Evolutionary conservation across 495 filamentous ascomycete genomes (phyloP).

Genomic region (Xylaria acuta): DNA sequence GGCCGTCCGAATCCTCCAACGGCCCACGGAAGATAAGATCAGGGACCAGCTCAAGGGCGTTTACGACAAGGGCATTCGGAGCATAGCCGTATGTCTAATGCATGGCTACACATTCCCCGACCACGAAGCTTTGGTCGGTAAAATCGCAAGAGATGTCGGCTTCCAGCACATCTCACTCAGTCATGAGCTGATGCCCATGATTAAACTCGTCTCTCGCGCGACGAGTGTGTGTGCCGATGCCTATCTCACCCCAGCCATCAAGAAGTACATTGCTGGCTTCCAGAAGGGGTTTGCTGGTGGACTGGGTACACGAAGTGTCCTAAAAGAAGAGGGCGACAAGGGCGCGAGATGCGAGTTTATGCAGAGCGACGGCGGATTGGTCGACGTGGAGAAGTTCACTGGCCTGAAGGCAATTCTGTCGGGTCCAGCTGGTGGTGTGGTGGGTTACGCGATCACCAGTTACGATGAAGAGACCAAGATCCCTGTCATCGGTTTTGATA

Average conservation of each 20-base stretch:
- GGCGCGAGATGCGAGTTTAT: slow-evolving; percentile 81
- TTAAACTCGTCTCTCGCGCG: slow-evolving; percentile 83
- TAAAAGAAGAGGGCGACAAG: slow-evolving; percentile 58
- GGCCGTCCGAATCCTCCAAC: slow-evolving; percentile 68
- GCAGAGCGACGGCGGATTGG: slow-evolving; percentile 83
- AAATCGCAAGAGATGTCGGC: slow-evolving; percentile 72
- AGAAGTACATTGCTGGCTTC: slow-evolving; percentile 93
- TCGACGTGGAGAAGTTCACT: slow-evolving; percentile 77
- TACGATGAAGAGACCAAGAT: slow-evolving; percentile 86
- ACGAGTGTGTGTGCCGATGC: slow-evolving; percentile 95
- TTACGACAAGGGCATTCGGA: slow-evolving; percentile 67
- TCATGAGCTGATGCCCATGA: slow-evolving; percentile 92
- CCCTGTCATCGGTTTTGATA: slow-evolving; percentile 96
- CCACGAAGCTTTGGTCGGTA: slow-evolving; percentile 73
- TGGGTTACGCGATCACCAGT: slow-evolving; percentile 92
- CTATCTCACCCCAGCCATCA: slow-evolving; percentile 94
- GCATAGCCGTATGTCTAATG: slow-evolving; percentile 80
- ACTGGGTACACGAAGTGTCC: slow-evolving; percentile 70
- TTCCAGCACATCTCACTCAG: slow-evolving; percentile 77
- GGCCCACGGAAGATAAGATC: slow-evolving; percentile 62
- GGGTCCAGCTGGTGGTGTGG: slow-evolving; percentile 82
- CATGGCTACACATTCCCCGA: slow-evolving; percentile 82
- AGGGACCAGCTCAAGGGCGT: slow-evolving; percentile 61
- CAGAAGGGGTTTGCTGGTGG: slow-evolving; percentile 75
- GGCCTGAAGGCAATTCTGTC: slow-evolving; percentile 79